Evolutionary conservation across 1,284 basidiomycete genomes (phyloP).

Genomic region (Rhizoctonia solani): DNA sequence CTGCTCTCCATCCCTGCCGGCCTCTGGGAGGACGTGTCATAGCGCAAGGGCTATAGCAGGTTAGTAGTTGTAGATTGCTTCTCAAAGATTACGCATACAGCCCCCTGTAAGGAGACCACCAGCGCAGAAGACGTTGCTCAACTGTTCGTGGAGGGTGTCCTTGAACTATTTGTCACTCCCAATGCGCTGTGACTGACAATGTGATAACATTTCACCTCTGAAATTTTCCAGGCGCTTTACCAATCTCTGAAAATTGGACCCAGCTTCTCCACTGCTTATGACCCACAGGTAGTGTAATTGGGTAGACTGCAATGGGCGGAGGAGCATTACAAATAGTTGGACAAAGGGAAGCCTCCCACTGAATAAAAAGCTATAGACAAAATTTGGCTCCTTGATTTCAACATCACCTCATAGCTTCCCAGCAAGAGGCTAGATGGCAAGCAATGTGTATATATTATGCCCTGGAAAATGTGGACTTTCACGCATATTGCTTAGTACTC

Average conservation of each 20-base stretch:
- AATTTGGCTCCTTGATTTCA: not conserved
- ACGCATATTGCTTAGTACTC: slow-evolving; percentile 39
- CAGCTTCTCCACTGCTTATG: slow-evolving; percentile 43
- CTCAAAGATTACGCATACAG: too few species aligned
- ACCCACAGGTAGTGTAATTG: slow-evolving; percentile 47
- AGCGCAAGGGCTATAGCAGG: too few species aligned
- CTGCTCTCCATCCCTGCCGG: too few species aligned
- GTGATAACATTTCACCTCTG: too few species aligned
- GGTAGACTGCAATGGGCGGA: too few species aligned
- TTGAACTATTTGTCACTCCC: too few species aligned
- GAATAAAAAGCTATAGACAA: not conserved
- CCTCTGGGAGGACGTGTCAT: too few species aligned
- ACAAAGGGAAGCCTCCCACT: not conserved
- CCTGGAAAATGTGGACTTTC: slow-evolving; percentile 40
- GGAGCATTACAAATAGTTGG: not conserved
- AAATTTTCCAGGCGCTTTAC: slow-evolving; percentile 39
- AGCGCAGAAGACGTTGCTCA: too few species aligned
- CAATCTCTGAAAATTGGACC: slow-evolving; percentile 36
- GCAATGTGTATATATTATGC: slow-evolving; percentile 49
- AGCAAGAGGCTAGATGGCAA: slow-evolving; percentile 49
- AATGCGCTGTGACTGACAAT: too few species aligned
- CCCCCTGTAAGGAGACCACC: too few species aligned
- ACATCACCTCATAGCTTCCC: slow-evolving; percentile 46
- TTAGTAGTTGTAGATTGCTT: too few species aligned
- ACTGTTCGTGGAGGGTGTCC: too few species aligned